Conservation (phyloP, 257 asterid genomes). For the Solanum gracilifrons region DNA sequence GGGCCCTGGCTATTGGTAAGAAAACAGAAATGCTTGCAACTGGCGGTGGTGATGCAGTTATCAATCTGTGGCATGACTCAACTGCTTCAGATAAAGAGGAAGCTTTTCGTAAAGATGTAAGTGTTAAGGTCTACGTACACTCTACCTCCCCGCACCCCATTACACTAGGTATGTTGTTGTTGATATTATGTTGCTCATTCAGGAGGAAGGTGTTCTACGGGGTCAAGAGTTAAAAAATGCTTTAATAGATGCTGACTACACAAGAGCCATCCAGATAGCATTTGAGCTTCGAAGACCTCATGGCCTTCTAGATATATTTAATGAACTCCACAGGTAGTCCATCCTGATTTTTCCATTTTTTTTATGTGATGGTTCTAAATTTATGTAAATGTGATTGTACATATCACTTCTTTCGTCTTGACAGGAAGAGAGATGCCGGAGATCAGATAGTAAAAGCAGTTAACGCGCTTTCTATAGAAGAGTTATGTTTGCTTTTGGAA, state of each 20-base stretch:
- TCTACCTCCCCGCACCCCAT: no score
- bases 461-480: conserved; percentile 44
- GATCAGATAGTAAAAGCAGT: conserved; percentile 49
- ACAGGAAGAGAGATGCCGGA: conserved; percentile 44
- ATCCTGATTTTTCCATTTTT: background rate
- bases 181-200: conserved; percentile 11
- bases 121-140: background rate
- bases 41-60: conserved; percentile 86
- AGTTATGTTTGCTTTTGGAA: conserved; percentile 49
- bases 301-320: conserved; percentile 41
- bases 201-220: conserved; percentile 78
- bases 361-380: background rate
- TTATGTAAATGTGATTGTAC: background rate
- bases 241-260: conserved; percentile 58
- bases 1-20: conserved; percentile 92
- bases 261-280: conserved; percentile 73
- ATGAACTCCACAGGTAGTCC: conserved; percentile 60
- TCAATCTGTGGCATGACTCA: conserved; percentile 91
- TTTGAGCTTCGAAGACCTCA: conserved; percentile 87
- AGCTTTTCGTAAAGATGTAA: conserved; percentile 80
- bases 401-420: background rate
- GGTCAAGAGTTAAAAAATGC: conserved; percentile 95
- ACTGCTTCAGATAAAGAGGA: conserved; percentile 80
- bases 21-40: conserved; percentile 90
- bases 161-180: no score